phyloP scores from a whole-genome alignment of 2,329 filamentous ascomycete genomes.

The Cladorrhinum sp. region DNA sequence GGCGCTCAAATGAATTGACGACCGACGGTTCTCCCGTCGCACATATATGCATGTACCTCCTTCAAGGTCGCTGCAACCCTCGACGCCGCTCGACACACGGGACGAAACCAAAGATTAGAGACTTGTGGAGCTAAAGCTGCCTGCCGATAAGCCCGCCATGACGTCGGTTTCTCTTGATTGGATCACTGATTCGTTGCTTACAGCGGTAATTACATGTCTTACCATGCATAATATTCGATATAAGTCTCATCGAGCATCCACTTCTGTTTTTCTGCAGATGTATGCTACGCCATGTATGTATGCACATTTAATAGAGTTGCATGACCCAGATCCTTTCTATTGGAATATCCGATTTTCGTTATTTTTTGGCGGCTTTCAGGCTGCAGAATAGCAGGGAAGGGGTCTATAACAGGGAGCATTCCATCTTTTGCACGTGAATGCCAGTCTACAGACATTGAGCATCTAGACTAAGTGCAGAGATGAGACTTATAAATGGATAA shows the following conservation, averaged over 20 bases:
- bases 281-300: not conserved
- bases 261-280: not conserved
- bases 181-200: not conserved
- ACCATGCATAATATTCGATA: not conserved
- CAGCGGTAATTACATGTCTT: not conserved
- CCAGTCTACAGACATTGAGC: too few relatives aligned
- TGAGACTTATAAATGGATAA: too few relatives aligned
- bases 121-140: conserved; percentile 2
- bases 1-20: not conserved
- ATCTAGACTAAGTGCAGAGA: too few relatives aligned
- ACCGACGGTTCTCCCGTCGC: not conserved
- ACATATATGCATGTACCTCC: not conserved
- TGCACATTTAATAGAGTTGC: not conserved
- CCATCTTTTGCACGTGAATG: too few relatives aligned
- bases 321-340: not conserved
- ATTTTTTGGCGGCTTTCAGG: not conserved
- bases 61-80: not conserved
- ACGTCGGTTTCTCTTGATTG: conserved; percentile 10
- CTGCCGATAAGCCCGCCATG: conserved; percentile 14
- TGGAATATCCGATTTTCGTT: not conserved
- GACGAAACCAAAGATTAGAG: conserved; percentile 1
- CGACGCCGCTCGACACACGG: not conserved
- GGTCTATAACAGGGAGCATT: too few relatives aligned
- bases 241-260: not conserved
- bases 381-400: not conserved